Percentiles rank a stretch among this genome's conserved stretches.
Conservation (phyloP, 1,284 basidiomycete genomes). For the Irpex sp. region DNA sequence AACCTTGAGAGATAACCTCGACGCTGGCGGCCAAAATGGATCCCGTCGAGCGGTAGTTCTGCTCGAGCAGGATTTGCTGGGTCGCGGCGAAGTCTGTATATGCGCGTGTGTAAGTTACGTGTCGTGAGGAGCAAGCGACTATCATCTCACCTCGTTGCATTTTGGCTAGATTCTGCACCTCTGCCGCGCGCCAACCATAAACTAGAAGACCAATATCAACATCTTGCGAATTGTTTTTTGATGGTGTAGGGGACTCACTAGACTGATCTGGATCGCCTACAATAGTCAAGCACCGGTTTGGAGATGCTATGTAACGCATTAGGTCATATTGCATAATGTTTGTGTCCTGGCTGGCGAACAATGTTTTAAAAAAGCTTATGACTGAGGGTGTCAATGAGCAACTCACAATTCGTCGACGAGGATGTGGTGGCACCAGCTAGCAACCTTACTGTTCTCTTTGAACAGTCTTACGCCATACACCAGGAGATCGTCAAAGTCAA, state of each 20-base stretch:
- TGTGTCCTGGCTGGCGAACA: conserved; percentile 75
- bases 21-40: conserved; percentile 75
- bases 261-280: conserved; percentile 95
- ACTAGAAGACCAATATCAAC: conserved; percentile 35
- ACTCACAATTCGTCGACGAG: conserved; percentile 89
- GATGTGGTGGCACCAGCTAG: conserved; percentile 70
- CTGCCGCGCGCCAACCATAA: conserved; percentile 89
- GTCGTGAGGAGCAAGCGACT: background rate
- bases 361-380: no score
- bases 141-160: conserved; percentile 59
- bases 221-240: background rate
- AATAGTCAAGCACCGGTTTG: conserved; percentile 64
- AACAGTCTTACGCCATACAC: conserved; percentile 79
- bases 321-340: conserved; percentile 85
- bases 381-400: background rate
- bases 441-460: conserved; percentile 46
- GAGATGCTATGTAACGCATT: conserved; percentile 68
- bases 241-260: conserved; percentile 39
- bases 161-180: conserved; percentile 73
- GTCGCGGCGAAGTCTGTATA: conserved; percentile 62
- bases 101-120: no score
- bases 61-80: conserved; percentile 73
- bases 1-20: conserved; percentile 82
- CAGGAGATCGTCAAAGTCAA: conserved; percentile 91
- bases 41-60: conserved; percentile 87